phyloP scores from a whole-genome alignment of 148 eudicot genomes.

The Pouteria glomerata region DNA sequence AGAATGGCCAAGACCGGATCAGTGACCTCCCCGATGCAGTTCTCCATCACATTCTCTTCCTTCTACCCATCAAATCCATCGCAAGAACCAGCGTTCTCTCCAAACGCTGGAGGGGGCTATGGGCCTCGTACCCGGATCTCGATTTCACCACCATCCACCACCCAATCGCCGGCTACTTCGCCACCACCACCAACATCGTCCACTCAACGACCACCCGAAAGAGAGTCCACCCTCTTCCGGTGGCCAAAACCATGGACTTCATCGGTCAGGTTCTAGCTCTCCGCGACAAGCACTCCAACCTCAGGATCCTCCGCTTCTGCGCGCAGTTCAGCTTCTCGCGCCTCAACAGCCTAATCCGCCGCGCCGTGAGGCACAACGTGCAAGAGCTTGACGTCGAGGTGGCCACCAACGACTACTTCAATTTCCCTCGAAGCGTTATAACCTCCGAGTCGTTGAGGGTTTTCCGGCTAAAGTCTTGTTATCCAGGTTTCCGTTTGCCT shows the following conservation, averaged over 20 bases:
- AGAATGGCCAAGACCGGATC: conserved; percentile 25
- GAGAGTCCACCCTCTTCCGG: conserved; percentile 5
- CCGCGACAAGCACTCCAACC: conserved; percentile 28
- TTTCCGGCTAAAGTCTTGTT: conserved; percentile 33
- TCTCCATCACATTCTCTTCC: conserved; percentile 41
- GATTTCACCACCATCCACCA: conserved; percentile 39
- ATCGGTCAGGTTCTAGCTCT: conserved; percentile 25
- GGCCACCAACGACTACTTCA: conserved; percentile 40
- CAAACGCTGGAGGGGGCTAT: conserved; percentile 39
- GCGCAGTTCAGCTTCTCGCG: conserved; percentile 38
- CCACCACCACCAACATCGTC: neutral
- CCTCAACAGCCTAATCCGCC: conserved; percentile 35
- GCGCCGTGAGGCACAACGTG: conserved; percentile 40
- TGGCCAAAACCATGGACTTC: conserved; percentile 8
- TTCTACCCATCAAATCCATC: conserved; percentile 41
- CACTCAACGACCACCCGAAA: neutral
- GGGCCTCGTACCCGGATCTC: conserved; percentile 60
- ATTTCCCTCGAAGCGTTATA: conserved; percentile 38
- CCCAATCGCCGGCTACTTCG: neutral
- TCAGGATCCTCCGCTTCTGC: conserved; percentile 34
- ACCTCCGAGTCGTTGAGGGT: conserved; percentile 24
- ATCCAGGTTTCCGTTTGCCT: conserved; percentile 48
- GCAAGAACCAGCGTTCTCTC: conserved; percentile 46
- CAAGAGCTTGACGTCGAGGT: conserved; percentile 55
- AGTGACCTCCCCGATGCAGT: conserved; percentile 58